Base-by-base conservation (phyloP, 2,329 filamentous ascomycete species). In the Penicillium sumatraense region DNA sequence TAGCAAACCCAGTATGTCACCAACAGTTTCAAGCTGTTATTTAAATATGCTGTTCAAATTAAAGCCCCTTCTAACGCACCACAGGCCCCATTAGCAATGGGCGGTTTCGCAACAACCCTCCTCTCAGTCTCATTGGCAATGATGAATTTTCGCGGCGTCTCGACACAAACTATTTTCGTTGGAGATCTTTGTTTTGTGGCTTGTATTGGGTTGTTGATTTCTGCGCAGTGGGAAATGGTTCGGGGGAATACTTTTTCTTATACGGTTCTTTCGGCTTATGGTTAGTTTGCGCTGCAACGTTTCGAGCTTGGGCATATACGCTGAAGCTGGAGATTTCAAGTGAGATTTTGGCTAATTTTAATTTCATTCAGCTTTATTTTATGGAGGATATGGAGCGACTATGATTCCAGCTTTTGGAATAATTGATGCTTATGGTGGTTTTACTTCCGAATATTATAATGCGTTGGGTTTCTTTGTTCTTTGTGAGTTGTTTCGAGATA, bases 161-260 rank as follows among this genome's bases (percentile, higher is more conserved):
- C 29, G 21, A 47, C 42, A 4, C 54, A 57, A 20, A 50, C 50
- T 5, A 45, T 57, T 14, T 53, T 53, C 26, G 33, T 48, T 18
- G 54, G 54, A 42, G 47, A 53, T 24, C 50, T 53, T 38, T 57
- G 54, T 11, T 53, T 57, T 5, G 40, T 53, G 5, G 50, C 46
- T 21, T 29, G 47, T 14, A 44, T 57, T 24, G 51, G 51, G 5
- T 33, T 57, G 18, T 29, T 57, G 9, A 54, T 57, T 41, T 54
- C 55, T 4, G 55, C 55, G 5, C 55, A 57, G 21, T 54, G 55
- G 55, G 55, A 54, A 21, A 57, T 57, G 47, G 47, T 57, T 14
- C 42, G 42, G 4, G 54, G 55, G 4, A 57, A 54, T 24, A 57
- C 55, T 14, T 54, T 57, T 16, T 46, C 51, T 1, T 57, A 57